Base-by-base conservation (phyloP, 1,139 yeast species). In the Hemisphaericaspora subhashii region DNA sequence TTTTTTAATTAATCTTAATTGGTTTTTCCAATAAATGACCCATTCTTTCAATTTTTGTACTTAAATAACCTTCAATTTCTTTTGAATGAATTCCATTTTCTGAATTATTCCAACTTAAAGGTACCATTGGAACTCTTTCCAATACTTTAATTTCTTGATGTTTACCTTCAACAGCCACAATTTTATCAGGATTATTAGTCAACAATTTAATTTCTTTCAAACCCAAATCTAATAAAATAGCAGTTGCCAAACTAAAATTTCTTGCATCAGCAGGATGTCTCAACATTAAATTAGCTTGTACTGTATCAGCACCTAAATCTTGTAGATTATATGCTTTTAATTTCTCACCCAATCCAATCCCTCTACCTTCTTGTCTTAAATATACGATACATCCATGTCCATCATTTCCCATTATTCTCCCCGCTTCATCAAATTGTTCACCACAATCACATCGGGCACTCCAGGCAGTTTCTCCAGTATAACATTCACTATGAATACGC, bases 391-490 rank as follows among this genome's bases (percentile, higher is more conserved):
- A 92, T 18, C 98, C 98, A 51, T 81, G 85, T 12, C 96, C 97
- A 33, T 72, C 73, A 39, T 75, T 68, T 4, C 96, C 95, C 90
- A 94, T 92, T 33, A 86, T 66, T 46, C 95, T 75, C 7, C 98
- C 98, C 1, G 98, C 98, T 62, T 94, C 97, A 62, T 92, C 97
- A 52, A 94, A 86, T 68, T 94, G 98, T 62, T 94, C 98, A 11
- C 98, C 99, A 64, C 99, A 94, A 63, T 94, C 98, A 62, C 98
- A 94, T 39, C 99, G 77, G 2, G 98, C 98, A 43, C 94, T 82
- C 97, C 98, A 94, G 10, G 98, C 98, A 1, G 97, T 92, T 60
- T 94, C 99, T 6, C 98, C 98, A 0, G 99, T 94, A 65, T 92
- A 94, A 62, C 98, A 94, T 59, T 94, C 99, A 5, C 96, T 86